Evolutionary conservation across 495 filamentous ascomycete genomes (phyloP).

Genomic region (Bacidia gigantensis): DNA sequence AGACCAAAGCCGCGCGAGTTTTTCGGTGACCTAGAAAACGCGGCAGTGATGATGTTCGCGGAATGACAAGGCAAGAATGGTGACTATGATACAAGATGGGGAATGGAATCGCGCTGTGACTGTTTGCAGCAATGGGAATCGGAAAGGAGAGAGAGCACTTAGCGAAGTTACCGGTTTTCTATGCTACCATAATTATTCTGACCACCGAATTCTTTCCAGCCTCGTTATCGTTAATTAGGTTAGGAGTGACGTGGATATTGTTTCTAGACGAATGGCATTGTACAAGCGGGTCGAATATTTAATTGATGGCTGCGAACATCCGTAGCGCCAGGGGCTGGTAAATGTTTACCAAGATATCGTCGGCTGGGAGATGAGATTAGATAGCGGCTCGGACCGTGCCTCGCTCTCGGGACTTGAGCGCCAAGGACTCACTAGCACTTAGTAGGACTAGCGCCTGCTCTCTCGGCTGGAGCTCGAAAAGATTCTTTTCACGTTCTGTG

Average conservation of each 20-base stretch:
- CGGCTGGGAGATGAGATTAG: background rate
- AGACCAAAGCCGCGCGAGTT: background rate
- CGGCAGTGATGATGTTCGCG: too few species aligned
- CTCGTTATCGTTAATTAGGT: background rate
- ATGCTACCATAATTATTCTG: constrained; percentile 1
- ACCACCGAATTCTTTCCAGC: constrained; percentile 10
- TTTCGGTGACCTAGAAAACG: too few species aligned
- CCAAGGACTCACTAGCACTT: too few species aligned
- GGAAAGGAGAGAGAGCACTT: background rate
- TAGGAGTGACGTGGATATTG: background rate
- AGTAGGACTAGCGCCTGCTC: too few species aligned
- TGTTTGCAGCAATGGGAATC: background rate
- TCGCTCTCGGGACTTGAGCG: background rate
- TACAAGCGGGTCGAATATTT: background rate
- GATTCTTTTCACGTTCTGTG: too few species aligned
- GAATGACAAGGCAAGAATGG: too few species aligned
- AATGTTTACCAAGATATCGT: background rate
- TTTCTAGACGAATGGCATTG: background rate
- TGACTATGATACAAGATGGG: too few species aligned
- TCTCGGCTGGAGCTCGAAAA: too few species aligned
- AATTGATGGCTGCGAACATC: background rate
- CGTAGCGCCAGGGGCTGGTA: constrained; percentile 9
- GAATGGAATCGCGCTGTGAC: too few species aligned
- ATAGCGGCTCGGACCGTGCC: background rate
- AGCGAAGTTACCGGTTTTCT: background rate